phyloP scores from a whole-genome alignment of 768 basidiomycete species.

The Astraeus odoratus region DNA sequence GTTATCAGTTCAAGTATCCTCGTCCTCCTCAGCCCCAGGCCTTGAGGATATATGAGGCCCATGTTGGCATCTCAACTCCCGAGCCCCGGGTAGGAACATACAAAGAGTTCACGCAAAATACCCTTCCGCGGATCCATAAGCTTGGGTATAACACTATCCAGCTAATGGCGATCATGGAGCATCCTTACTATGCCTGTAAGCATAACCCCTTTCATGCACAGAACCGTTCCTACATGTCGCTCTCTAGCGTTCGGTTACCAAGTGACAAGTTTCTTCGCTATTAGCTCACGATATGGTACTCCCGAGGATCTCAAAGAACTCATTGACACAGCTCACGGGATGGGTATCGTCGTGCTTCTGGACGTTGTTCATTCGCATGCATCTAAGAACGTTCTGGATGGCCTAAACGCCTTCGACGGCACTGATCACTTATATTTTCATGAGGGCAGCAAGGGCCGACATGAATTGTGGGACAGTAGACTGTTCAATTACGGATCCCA shows the following conservation, averaged over 20 bases:
- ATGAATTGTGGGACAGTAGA: constrained; percentile 97
- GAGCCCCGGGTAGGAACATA: constrained; percentile 89
- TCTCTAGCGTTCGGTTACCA: constrained; percentile 92
- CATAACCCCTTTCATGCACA: constrained; percentile 6
- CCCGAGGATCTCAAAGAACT: constrained; percentile 96
- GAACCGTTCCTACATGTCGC: background rate
- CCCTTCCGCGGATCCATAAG: constrained; percentile 81
- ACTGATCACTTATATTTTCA: constrained; percentile 97
- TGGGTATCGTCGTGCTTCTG: constrained; percentile 89
- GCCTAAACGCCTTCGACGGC: constrained; percentile 95
- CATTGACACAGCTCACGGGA: constrained; percentile 88
- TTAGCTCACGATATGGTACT: constrained; percentile 90
- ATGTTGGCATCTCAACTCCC: constrained; percentile 92
- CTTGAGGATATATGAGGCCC: constrained; percentile 90
- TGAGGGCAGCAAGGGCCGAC: constrained; percentile 81
- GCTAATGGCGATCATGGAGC: constrained; percentile 98
- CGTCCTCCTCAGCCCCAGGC: constrained; percentile 60
- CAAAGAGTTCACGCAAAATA: constrained; percentile 85
- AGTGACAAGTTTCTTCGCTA: constrained; percentile 95
- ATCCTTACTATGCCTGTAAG: constrained; percentile 95
- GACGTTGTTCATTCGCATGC: constrained; percentile 99
- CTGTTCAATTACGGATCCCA: constrained; percentile 95
- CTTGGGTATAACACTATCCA: constrained; percentile 97
- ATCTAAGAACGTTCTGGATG: constrained; percentile 95
- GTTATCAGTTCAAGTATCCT: constrained; percentile 77